Evolutionary conservation across 73 alveolate genomes (phyloP).

Genomic region (Paramecium sonneborni): DNA sequence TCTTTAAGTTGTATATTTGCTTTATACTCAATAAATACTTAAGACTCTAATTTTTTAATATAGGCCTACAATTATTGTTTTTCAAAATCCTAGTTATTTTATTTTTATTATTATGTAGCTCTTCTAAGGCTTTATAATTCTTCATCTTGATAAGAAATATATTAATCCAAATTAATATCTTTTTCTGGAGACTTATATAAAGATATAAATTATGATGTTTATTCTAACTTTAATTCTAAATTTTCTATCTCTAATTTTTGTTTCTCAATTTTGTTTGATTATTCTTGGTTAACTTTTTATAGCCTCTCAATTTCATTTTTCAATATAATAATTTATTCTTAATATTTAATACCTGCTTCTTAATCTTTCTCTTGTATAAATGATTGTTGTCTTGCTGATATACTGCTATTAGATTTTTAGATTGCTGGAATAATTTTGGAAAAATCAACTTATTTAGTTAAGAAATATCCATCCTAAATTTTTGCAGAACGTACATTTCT

Average conservation of each 20-base stretch:
- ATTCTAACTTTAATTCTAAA: background rate
- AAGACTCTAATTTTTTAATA: background rate
- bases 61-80: background rate
- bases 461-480: slow-evolving; percentile 14
- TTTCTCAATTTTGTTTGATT: background rate
- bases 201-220: background rate
- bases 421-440: background rate
- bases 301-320: background rate
- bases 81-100: background rate
- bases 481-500: background rate
- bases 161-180: background rate
- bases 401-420: background rate
- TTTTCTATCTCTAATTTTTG: background rate
- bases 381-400: background rate
- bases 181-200: background rate
- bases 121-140: background rate
- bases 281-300: background rate
- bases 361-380: background rate
- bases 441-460: background rate
- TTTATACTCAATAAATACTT: background rate
- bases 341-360: background rate
- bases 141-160: background rate
- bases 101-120: background rate
- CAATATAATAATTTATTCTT: background rate
- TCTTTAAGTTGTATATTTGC: background rate